phyloP scores from a whole-genome alignment of 73 alveolate genomes.

The Stentor roeselii region DNA sequence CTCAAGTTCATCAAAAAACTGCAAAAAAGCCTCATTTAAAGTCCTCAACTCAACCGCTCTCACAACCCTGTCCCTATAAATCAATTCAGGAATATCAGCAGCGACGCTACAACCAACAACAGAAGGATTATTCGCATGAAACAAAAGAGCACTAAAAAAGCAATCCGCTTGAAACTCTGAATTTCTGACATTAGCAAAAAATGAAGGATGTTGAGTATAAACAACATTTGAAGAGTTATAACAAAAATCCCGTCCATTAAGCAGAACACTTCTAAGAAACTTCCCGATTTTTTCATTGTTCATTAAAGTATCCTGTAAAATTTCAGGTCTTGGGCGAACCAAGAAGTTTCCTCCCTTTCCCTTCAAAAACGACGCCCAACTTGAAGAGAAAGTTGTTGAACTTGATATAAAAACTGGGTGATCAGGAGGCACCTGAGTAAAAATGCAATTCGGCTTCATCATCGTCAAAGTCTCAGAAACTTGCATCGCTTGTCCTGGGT shows the following conservation, averaged over 20 bases:
- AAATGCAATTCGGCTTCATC: slow-evolving; percentile 36
- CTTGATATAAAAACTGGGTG: slow-evolving; percentile 50
- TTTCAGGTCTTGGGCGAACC: slow-evolving; percentile 50
- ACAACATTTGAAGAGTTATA: not conserved
- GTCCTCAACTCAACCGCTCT: slow-evolving; percentile 30
- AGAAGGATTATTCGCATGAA: slow-evolving; percentile 35
- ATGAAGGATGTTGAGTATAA: slow-evolving; percentile 38
- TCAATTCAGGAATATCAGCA: slow-evolving; percentile 49
- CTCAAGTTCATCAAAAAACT: slow-evolving; percentile 24
- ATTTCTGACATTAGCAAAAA: slow-evolving; percentile 31
- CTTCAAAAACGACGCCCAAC: slow-evolving; percentile 30
- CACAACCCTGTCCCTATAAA: slow-evolving; percentile 44
- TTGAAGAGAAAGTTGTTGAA: slow-evolving; percentile 29
- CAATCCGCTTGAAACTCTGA: slow-evolving; percentile 43
- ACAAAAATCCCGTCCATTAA: not conserved
- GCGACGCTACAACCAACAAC: slow-evolving; percentile 16
- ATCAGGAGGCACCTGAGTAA: slow-evolving; percentile 53
- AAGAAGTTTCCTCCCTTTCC: slow-evolving; percentile 35
- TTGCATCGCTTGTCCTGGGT: not conserved
- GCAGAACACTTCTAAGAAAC: slow-evolving; percentile 33
- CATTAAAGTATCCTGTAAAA: slow-evolving; percentile 38
- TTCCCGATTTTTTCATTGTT: slow-evolving; percentile 28
- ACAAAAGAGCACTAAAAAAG: slow-evolving; percentile 45
- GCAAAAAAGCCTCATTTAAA: slow-evolving; percentile 30
- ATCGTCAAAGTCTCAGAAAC: not conserved